Conservation (phyloP, 2,329 filamentous ascomycete species). For the Apiospora saccharicola region DNA sequence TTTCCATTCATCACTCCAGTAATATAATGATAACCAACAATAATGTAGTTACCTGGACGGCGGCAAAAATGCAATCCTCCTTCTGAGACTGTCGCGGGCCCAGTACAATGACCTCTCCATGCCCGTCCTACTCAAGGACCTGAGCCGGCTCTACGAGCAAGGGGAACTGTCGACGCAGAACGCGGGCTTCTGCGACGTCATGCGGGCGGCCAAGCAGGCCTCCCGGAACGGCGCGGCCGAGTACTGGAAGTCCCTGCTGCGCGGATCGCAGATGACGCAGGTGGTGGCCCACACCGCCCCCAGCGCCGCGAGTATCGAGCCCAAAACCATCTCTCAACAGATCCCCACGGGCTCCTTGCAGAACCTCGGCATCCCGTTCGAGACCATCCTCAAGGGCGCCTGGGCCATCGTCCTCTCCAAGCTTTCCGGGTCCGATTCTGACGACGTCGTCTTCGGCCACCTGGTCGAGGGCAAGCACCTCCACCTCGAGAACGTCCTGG, state of each 20-base stretch:
- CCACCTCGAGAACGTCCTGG: conserved; percentile 52
- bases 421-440: conserved; percentile 49
- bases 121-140: conserved; percentile 55
- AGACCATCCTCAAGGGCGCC: conserved; percentile 63
- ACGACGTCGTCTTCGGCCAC: conserved; percentile 65
- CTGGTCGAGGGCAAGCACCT: conserved; percentile 57
- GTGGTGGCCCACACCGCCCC: conserved; percentile 53
- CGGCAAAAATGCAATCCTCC: conserved; percentile 53
- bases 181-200: conserved; percentile 57
- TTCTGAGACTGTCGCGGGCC: conserved; percentile 56
- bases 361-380: conserved; percentile 55
- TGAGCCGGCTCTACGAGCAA: conserved; percentile 55
- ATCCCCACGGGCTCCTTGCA: conserved; percentile 50
- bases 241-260: conserved; percentile 55
- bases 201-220: conserved; percentile 48
- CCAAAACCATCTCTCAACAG: conserved; percentile 49
- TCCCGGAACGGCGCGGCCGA: conserved; percentile 48
- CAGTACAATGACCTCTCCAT: conserved; percentile 58
- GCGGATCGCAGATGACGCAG: conserved; percentile 55
- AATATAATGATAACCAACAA: neutral
- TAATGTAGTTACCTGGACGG: conserved; percentile 46
- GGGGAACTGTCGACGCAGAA: conserved; percentile 42
- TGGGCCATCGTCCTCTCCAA: conserved; percentile 64
- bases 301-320: conserved; percentile 45
- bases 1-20: too few relatives aligned